Evolutionary conservation across 306 rosid species (phyloP), one percentile per base, ranked within the genome.

Genomic region (Hylodesmum podocarpum): DNA sequence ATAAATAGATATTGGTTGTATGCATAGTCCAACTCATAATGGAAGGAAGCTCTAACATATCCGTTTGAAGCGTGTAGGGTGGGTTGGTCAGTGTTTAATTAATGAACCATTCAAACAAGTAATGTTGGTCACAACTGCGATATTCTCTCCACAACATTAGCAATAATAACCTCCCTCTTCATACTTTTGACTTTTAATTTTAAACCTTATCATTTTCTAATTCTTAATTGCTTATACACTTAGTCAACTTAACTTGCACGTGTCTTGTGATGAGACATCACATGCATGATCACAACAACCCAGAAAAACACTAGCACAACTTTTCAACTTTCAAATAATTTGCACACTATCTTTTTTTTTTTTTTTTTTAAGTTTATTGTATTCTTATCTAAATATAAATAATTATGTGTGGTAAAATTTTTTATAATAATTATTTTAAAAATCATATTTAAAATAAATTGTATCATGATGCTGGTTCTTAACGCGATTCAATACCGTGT

Each of bases 111-210:
- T 29, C 21, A 78, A 67, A 70, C 40, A 41, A 57, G 62, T 41
- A 44, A 70, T 51, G 74, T 70, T 70, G 27, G 78, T 57, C 68
- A 75, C 1, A 39, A 46, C 34, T 21, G 1, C 72, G 16, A 66
- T 66, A 76, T 82, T 77, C 70, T 46, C 82, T 81, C 74, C 85
- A n/a, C 75, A 37, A 59, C 39, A 76, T 11, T 50, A 69, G 85
- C 67, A 61, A 13, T 16, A 49, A 47, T 43, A 3, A 47, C 50
- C 77, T 59, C 47, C 58, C 22, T 49, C 2, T 13, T 12, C 27
- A 10, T 21, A 8, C 5, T 63, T 70, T 53, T 77, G 82, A 67
- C 79, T 51, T 34, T 21, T 13, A 13, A 54, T 46, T 77, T 71
- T 67, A 66, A 50, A 49, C 13, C 41, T 47, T 36, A 64, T 64